phyloP scores from a whole-genome alignment of 2,329 filamentous ascomycete species.

The Coleophoma cylindrospora region DNA sequence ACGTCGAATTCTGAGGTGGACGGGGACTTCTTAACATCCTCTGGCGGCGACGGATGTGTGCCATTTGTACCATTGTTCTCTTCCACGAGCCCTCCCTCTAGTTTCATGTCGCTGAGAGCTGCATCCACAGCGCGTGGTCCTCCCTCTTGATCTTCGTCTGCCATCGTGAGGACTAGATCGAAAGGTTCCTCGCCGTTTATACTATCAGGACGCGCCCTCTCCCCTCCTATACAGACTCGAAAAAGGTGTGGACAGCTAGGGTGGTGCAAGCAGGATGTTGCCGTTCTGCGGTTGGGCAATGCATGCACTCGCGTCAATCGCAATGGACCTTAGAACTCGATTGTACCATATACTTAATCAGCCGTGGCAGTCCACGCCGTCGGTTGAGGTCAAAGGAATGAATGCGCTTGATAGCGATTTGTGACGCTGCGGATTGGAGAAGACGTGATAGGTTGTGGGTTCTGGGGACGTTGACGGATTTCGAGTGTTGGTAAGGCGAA shows the following conservation, averaged over 20 bases:
- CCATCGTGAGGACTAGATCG: constrained; percentile 16
- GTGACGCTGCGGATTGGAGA: not conserved
- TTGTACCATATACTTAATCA: too few relatives aligned
- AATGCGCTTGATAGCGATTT: not conserved
- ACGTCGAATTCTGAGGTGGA: constrained; percentile 17
- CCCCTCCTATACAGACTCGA: constrained; percentile 6
- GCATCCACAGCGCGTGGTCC: constrained; percentile 23
- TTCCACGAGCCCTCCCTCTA: constrained; percentile 17
- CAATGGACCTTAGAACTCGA: too few relatives aligned
- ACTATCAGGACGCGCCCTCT: not conserved
- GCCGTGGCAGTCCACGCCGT: not conserved
- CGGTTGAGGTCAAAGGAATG: not conserved
- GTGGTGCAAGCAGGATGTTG: too few relatives aligned
- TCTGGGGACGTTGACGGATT: not conserved
- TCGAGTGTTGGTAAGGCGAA: not conserved
- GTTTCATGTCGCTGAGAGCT: constrained; percentile 27
- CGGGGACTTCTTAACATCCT: constrained; percentile 15
- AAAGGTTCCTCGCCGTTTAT: constrained; percentile 1
- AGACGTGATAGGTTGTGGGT: not conserved
- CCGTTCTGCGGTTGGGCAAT: too few relatives aligned
- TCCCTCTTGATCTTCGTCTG: constrained; percentile 19
- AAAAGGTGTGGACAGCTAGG: not conserved
- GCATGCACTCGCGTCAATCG: too few relatives aligned
- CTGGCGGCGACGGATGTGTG: constrained; percentile 10
- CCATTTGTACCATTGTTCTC: constrained; percentile 14